Evolutionary conservation across 2,329 filamentous ascomycete species (phyloP).

Genomic region (Hypoxylon sp.): DNA sequence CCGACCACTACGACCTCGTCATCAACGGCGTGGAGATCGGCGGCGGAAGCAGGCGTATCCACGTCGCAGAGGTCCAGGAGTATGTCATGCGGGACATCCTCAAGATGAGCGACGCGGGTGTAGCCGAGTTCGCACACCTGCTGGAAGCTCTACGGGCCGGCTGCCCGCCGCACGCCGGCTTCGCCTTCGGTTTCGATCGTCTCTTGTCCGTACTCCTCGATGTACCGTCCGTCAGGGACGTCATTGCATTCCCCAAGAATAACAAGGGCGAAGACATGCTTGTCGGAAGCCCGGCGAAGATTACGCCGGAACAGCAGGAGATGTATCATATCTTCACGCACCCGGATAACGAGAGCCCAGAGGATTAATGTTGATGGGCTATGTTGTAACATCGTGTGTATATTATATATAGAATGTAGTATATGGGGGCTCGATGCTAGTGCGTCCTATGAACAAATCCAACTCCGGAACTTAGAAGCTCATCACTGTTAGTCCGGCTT

Average conservation of each 20-base stretch:
- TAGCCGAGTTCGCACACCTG: slow-evolving; percentile 88
- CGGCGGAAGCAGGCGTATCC: slow-evolving; percentile 93
- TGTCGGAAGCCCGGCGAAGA: slow-evolving; percentile 77
- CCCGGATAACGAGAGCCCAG: neutral
- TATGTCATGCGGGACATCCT: slow-evolving; percentile 88
- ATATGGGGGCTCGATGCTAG: neutral
- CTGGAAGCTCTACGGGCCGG: slow-evolving; percentile 85
- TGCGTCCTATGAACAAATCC: neutral
- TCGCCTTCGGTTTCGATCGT: slow-evolving; percentile 93
- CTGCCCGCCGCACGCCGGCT: slow-evolving; percentile 94
- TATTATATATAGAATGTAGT: neutral
- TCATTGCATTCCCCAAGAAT: slow-evolving; percentile 97
- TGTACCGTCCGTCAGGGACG: slow-evolving; percentile 84
- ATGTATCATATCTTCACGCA: slow-evolving; percentile 46
- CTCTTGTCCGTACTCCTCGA: slow-evolving; percentile 85
- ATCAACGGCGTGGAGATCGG: slow-evolving; percentile 96
- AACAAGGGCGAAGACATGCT: slow-evolving; percentile 89
- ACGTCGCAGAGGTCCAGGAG: slow-evolving; percentile 85
- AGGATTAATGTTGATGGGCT: neutral
- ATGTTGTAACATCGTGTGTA: slow-evolving; percentile 1
- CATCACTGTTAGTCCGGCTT: neutral
- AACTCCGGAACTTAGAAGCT: neutral
- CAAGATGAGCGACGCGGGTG: slow-evolving; percentile 78
- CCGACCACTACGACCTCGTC: slow-evolving; percentile 95
- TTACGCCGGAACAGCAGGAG: slow-evolving; percentile 46